Evolutionary conservation across 495 filamentous ascomycete genomes (phyloP).

Genomic region (Alectoria sarmentosa): DNA sequence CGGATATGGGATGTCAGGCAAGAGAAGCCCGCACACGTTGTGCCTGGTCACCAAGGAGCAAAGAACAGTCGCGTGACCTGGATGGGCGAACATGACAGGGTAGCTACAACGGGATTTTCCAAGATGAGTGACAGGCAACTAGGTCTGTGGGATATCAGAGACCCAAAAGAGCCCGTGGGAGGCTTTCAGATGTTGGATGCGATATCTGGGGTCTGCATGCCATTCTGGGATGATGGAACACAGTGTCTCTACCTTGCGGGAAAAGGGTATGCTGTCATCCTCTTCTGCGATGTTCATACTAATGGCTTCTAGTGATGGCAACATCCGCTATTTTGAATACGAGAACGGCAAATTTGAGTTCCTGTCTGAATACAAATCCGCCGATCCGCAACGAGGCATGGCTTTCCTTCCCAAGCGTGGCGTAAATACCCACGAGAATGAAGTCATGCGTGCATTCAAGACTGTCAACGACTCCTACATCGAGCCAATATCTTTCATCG

Average conservation of each 20-base stretch:
- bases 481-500: slow-evolving; percentile 95
- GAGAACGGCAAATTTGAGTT: slow-evolving; percentile 97
- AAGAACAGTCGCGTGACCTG: slow-evolving; percentile 96
- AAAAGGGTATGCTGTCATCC: slow-evolving; percentile 64
- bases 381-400: slow-evolving; percentile 87
- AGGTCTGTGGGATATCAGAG: slow-evolving; percentile 88
- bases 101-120: slow-evolving; percentile 95
- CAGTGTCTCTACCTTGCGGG: slow-evolving; percentile 91
- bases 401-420: slow-evolving; percentile 94
- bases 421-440: slow-evolving; percentile 93
- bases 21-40: slow-evolving; percentile 79
- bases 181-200: slow-evolving; percentile 85
- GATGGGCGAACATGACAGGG: slow-evolving; percentile 91
- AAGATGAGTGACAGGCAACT: slow-evolving; percentile 97
- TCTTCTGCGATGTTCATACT: background rate
- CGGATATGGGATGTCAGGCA: slow-evolving; percentile 95
- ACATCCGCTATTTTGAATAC: slow-evolving; percentile 97
- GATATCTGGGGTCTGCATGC: slow-evolving; percentile 97
- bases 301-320: slow-evolving; percentile 64
- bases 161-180: slow-evolving; percentile 70
- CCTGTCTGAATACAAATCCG: slow-evolving; percentile 90
- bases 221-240: slow-evolving; percentile 97
- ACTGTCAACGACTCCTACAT: slow-evolving; percentile 91
- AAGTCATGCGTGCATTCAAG: slow-evolving; percentile 93
- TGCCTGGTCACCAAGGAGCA: slow-evolving; percentile 78